Evolutionary conservation across 495 filamentous ascomycete genomes (phyloP).

Genomic region (Lindgomyces ingoldianus): DNA sequence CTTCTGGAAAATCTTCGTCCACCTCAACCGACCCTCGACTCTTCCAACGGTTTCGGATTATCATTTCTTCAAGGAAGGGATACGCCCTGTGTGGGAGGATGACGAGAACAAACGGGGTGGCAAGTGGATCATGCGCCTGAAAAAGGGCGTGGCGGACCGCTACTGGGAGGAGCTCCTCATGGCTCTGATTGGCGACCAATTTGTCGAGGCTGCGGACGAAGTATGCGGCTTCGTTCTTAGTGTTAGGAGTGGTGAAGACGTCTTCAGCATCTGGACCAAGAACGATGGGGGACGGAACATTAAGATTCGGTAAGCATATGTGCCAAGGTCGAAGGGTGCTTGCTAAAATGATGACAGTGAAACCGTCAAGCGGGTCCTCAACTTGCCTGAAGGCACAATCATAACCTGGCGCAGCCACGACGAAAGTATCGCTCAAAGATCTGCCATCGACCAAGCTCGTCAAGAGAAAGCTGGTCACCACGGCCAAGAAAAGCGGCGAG

Average conservation of each 20-base stretch:
- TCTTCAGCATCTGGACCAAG: slow-evolving; percentile 95
- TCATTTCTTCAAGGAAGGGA: slow-evolving; percentile 96
- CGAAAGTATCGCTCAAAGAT: slow-evolving; percentile 47
- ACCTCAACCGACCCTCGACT: slow-evolving; percentile 84
- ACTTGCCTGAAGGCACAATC: slow-evolving; percentile 82
- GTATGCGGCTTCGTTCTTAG: slow-evolving; percentile 93
- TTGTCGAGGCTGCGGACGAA: slow-evolving; percentile 89
- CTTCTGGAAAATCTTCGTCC: slow-evolving; percentile 89
- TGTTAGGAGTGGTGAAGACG: slow-evolving; percentile 92
- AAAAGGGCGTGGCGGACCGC: slow-evolving; percentile 93
- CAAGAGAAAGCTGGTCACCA: slow-evolving; percentile 42
- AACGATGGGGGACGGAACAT: slow-evolving; percentile 89
- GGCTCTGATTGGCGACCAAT: slow-evolving; percentile 91
- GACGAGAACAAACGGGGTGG: slow-evolving; percentile 94
- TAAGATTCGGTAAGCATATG: slow-evolving; percentile 78
- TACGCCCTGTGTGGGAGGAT: slow-evolving; percentile 97
- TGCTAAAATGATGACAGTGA: slow-evolving; percentile 57
- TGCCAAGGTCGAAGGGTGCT: not conserved
- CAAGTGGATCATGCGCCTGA: slow-evolving; percentile 94
- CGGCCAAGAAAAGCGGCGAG: slow-evolving; percentile 40
- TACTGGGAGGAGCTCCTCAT: slow-evolving; percentile 97
- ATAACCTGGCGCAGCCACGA: slow-evolving; percentile 94
- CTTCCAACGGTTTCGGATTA: slow-evolving; percentile 95
- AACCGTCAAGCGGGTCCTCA: slow-evolving; percentile 85
- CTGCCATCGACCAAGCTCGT: slow-evolving; percentile 46